Conservation (phyloP, 495 filamentous ascomycete species). For the Neurospora sp. region DNA sequence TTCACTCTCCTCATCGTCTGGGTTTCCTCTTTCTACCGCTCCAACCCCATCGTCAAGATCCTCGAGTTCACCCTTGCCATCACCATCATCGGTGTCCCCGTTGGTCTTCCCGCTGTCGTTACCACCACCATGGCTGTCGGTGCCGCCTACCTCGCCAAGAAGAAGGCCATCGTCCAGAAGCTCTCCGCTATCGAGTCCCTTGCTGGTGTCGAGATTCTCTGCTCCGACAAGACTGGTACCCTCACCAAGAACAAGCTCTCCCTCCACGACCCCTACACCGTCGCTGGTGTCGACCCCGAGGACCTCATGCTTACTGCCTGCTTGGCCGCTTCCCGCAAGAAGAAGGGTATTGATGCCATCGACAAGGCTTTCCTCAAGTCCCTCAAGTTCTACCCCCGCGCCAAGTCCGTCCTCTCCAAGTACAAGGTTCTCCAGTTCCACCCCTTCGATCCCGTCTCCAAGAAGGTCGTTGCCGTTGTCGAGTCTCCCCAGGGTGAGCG, state of each 20-base stretch:
- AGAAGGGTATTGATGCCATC: conserved; percentile 90
- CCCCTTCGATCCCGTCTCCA: conserved; percentile 90
- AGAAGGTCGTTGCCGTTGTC: conserved; percentile 81
- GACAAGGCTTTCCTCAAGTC: conserved; percentile 89
- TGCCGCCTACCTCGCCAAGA: conserved; percentile 86
- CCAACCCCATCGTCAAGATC: conserved; percentile 61
- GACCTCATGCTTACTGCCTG: conserved; percentile 89
- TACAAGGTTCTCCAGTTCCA: conserved; percentile 73
- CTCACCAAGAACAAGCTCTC: conserved; percentile 90
- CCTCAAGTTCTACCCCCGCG: conserved; percentile 66
- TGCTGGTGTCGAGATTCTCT: conserved; percentile 91
- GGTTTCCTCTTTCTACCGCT: conserved; percentile 80
- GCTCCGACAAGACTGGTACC: conserved; percentile 95
- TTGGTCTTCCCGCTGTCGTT: conserved; percentile 91
- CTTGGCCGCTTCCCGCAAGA: conserved; percentile 83
- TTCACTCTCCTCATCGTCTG: conserved; percentile 73
- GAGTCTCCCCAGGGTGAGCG: conserved; percentile 70
- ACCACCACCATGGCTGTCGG: conserved; percentile 96
- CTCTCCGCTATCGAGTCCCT: conserved; percentile 90
- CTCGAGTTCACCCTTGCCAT: conserved; percentile 79
- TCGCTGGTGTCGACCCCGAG: conserved; percentile 65
- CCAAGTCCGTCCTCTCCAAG: conserved; percentile 61
- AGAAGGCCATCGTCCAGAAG: conserved; percentile 95
- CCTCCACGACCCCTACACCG: conserved; percentile 72
- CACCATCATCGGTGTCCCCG: conserved; percentile 88